phyloP scores from a whole-genome alignment of 345 rosid genomes.

The Hibiscus mutabilis region DNA sequence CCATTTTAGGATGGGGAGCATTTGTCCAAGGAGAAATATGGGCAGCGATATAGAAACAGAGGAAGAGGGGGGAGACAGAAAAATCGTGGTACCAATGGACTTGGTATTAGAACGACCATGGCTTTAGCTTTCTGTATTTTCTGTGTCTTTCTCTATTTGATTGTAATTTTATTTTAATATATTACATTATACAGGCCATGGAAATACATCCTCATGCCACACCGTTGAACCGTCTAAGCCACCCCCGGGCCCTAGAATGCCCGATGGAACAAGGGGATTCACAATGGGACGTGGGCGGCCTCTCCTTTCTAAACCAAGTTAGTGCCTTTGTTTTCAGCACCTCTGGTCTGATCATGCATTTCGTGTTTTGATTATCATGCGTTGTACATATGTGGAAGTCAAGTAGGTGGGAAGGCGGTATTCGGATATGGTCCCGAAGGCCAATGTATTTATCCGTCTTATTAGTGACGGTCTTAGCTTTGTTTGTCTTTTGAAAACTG shows the following conservation, averaged over 20 bases:
- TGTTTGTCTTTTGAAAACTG: neutral
- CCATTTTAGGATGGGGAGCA: slow-evolving; percentile 42
- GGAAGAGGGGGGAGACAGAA: slow-evolving; percentile 51
- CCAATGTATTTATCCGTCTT: neutral
- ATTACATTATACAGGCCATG: slow-evolving; percentile 45
- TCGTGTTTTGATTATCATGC: neutral
- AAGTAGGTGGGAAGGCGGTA: neutral
- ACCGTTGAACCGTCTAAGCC: slow-evolving; percentile 49
- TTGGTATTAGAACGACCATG: slow-evolving; percentile 25
- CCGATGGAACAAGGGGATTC: slow-evolving; percentile 12
- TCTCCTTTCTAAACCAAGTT: slow-evolving; percentile 18
- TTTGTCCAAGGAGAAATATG: slow-evolving; percentile 8
- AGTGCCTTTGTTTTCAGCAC: slow-evolving; percentile 6
- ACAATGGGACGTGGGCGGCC: slow-evolving; percentile 75
- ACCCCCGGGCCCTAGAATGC: slow-evolving; percentile 98
- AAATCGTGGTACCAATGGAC: slow-evolving; percentile 41
- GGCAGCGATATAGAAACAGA: slow-evolving; percentile 35
- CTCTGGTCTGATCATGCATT: slow-evolving; percentile 12
- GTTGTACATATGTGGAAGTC: neutral
- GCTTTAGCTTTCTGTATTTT: neutral
- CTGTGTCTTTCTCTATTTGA: neutral
- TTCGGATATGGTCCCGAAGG: neutral
- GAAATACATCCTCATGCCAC: slow-evolving; percentile 39
- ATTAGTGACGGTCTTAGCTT: neutral
- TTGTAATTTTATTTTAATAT: neutral